Evolutionary conservation across 129 eudicot genomes (phyloP).

Genomic region (Erigeron canadensis): DNA sequence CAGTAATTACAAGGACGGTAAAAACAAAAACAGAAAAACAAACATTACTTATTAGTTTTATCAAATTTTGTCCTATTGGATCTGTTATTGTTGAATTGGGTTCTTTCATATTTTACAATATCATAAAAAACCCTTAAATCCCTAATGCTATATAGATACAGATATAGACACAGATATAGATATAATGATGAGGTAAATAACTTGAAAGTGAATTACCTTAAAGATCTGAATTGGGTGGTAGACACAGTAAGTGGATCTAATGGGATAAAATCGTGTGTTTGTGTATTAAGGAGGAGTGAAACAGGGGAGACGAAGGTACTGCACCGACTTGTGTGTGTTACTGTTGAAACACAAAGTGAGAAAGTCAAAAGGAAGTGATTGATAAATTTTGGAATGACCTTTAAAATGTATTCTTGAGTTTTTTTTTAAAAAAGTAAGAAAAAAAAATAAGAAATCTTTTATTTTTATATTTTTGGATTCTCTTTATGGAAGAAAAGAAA

Average conservation of each 20-base stretch:
- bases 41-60: conserved; percentile 88
- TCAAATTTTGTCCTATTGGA: conserved; percentile 88
- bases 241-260: conserved; percentile 19
- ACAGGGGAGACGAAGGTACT: conserved; percentile 15
- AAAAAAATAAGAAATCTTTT: too few relatives aligned
- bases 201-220: conserved; percentile 15
- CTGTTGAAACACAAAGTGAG: neutral
- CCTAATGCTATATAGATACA: neutral
- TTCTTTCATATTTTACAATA: conserved; percentile 58
- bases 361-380: conserved; percentile 40
- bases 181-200: too few relatives aligned
- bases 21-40: conserved; percentile 94
- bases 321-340: conserved; percentile 31
- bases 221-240: conserved; percentile 25
- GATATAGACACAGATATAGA: too few relatives aligned
- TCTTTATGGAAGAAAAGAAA: too few relatives aligned
- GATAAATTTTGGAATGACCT: neutral
- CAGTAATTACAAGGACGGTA: conserved; percentile 76
- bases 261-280: conserved; percentile 2
- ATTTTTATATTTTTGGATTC: too few relatives aligned
- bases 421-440: too few relatives aligned
- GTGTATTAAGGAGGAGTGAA: conserved; percentile 9
- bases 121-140: conserved; percentile 26
- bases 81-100: conserved; percentile 53
- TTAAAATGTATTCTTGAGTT: too few relatives aligned